Evolutionary conservation across 1,139 yeast species (phyloP).

Genomic region (Magnusiomyces ingens): DNA sequence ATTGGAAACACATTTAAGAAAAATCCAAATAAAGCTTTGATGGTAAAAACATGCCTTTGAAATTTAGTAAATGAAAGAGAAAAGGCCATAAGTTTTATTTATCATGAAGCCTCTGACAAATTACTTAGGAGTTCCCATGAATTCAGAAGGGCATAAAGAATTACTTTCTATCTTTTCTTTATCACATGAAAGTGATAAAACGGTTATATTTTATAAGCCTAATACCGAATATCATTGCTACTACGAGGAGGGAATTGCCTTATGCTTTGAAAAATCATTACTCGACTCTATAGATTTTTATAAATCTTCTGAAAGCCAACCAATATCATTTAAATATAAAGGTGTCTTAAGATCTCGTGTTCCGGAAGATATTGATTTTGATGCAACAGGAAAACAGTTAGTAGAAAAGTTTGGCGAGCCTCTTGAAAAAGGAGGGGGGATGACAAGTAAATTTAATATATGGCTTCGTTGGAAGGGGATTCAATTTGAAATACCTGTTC

Average conservation of each 20-base stretch:
- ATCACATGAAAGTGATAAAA: background rate
- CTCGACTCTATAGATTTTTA: constrained; percentile 26
- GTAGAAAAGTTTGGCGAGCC: constrained; percentile 28
- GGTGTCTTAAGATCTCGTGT: constrained; percentile 15
- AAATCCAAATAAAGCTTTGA: background rate
- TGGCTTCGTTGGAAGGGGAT: constrained; percentile 28
- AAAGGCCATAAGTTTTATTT: background rate
- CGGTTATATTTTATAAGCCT: constrained; percentile 1
- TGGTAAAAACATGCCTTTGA: no score
- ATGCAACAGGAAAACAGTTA: constrained; percentile 22
- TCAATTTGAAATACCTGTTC: constrained; percentile 23
- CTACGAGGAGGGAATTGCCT: constrained; percentile 22
- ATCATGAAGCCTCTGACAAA: background rate
- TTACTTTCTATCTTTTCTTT: background rate
- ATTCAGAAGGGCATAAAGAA: background rate
- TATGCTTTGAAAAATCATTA: constrained; percentile 15
- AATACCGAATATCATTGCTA: constrained; percentile 22
- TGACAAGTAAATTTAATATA: constrained; percentile 20
- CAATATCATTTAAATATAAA: constrained; percentile 5
- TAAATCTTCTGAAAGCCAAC: constrained; percentile 8
- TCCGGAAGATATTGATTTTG: constrained; percentile 17
- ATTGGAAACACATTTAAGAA: background rate
- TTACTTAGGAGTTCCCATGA: background rate
- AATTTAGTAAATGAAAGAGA: background rate
- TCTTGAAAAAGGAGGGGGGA: constrained; percentile 26